Conservation (phyloP, 78 protist genomes). For the Chrysochromulina parva region DNA sequence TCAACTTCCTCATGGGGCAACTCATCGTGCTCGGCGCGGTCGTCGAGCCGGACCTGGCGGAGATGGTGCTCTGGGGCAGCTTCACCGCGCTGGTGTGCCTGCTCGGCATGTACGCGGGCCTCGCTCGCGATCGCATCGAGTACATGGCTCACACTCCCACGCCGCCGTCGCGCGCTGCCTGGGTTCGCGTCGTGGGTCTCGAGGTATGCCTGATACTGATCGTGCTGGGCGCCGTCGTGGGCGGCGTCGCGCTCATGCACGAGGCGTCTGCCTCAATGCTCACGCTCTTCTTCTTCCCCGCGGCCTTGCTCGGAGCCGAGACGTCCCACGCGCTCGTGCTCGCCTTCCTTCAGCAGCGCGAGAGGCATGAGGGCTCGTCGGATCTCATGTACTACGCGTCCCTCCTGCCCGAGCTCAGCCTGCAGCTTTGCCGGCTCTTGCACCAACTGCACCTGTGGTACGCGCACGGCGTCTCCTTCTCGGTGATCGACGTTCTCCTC, state of each 20-base stretch:
- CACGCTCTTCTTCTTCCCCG: no score
- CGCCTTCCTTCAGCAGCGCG: background rate
- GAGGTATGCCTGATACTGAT: background rate
- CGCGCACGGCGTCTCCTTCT: background rate
- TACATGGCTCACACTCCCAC: background rate
- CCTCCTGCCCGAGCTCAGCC: background rate
- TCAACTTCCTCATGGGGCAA: background rate
- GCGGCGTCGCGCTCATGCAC: background rate
- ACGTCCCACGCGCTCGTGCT: background rate
- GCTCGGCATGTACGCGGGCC: background rate
- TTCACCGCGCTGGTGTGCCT: background rate
- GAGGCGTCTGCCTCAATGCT: no score
- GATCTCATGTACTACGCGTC: background rate
- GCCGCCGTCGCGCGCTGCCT: background rate
- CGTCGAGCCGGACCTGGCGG: background rate
- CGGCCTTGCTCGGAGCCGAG: no score
- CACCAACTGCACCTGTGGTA: background rate
- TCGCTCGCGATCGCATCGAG: background rate
- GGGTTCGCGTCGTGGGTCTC: background rate
- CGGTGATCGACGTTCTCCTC: slow-evolving; percentile 1
- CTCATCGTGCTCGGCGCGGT: background rate
- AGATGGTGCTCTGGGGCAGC: background rate
- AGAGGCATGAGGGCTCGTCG: background rate
- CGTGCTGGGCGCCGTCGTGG: background rate
- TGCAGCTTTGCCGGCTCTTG: background rate